These are phyloP conservation scores for Thraustochytrium striatum DNA, from an alignment of 352 stramenopile species.

Conservation along the genomic window DNA sequence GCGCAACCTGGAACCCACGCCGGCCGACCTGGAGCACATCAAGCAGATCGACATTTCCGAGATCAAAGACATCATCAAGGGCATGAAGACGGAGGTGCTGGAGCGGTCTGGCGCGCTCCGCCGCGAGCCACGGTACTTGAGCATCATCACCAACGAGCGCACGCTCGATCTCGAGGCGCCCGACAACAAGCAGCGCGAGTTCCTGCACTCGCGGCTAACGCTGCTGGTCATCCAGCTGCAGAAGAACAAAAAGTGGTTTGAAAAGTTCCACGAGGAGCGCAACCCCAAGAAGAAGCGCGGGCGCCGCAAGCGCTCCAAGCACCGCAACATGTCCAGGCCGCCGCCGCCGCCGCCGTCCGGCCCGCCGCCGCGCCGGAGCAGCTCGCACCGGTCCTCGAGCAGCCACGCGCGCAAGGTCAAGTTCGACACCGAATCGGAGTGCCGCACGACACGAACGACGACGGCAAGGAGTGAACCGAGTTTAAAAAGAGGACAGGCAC, in stretches of 20 bases:
- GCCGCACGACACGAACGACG: too few species aligned
- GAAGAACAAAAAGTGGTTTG: constrained; percentile 47
- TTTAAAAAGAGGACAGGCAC: too few species aligned
- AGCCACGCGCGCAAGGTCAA: too few species aligned
- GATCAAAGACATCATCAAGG: constrained; percentile 30
- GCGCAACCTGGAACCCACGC: constrained; percentile 38
- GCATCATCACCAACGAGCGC: constrained; percentile 15
- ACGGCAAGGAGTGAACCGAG: too few species aligned
- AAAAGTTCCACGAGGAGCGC: constrained; percentile 12
- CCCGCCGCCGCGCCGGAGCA: neutral
- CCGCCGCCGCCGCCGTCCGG: neutral
- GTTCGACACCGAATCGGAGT: too few species aligned
- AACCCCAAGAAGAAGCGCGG: constrained; percentile 46
- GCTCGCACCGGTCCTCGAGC: neutral
- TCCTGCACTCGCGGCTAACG: constrained; percentile 32
- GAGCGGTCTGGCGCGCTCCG: neutral
- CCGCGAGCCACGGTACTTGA: constrained; percentile 34
- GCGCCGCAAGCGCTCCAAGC: neutral
- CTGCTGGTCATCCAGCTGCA: constrained; percentile 35
- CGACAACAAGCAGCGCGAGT: constrained; percentile 35
- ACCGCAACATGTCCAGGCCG: neutral
- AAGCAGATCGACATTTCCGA: constrained; percentile 28
- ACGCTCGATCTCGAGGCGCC: constrained; percentile 34
- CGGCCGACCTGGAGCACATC: constrained; percentile 39
- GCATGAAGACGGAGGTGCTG: constrained; percentile 32